Base-by-base conservation (phyloP, 345 rosid species). In the Euphorbia tirucalli region DNA sequence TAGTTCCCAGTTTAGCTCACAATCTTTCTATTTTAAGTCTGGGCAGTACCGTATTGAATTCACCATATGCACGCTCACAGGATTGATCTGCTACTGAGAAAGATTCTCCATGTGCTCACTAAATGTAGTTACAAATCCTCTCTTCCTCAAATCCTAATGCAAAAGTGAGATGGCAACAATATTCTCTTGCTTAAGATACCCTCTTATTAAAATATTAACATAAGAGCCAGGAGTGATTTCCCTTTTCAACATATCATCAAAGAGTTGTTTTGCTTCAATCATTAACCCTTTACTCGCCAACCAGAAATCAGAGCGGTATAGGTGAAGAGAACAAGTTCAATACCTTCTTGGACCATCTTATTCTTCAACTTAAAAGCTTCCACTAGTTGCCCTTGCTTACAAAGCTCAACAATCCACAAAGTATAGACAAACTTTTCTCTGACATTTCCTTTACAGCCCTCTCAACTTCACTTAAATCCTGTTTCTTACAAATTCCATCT, bases 351-450 rank as follows among this genome's bases (percentile, higher is more conserved):
- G 62, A 84, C 77, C 87, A 84, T 84, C 78, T 39, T 72, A 25
- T 75, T 75, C 74, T 81, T 84, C 11, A 84, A 41, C 76, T 72
- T 75, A 77, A 81, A 84, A 3, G 87, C 87, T 57, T 75, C 83
- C 18, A 81, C 61, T 73, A 84, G 67, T 61, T 75, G 64, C 58
- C 85, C 87, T 59, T 84, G 77, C 71, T 71, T 70, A 61, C 85
- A 84, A 35, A 84, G 70, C 52, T 83, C 85, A 7, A 85, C 81
- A 52, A 84, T 84, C 83, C 82, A 84, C 65, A 73, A 79, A 67
- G 87, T 84, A 70, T 79, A 84, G 75, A 79, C 80, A 80, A 79
- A 79, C 75, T 82, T 82, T 75, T 84, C 82, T 84, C 79, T 70
- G 61, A 72, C 62, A 81, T 71, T 71, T 79, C 74, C 31, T 48